Percentiles rank a stretch among this genome's conserved stretches.
phyloP scores from a whole-genome alignment of 352 stramenopile genomes.

The Phytopythium kandeliae region DNA sequence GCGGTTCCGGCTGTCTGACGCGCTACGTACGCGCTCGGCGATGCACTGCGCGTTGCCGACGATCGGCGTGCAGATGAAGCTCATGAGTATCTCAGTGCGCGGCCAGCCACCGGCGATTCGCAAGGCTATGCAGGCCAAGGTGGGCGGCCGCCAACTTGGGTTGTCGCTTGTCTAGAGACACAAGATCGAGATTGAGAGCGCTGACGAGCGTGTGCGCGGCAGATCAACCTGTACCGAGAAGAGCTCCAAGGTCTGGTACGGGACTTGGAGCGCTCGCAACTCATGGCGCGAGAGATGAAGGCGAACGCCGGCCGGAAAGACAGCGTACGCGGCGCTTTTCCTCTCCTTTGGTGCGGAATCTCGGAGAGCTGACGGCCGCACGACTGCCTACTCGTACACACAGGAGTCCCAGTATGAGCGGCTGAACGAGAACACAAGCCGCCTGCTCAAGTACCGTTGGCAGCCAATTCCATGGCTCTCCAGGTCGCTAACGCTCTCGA shows the following conservation, averaged over 20 bases:
- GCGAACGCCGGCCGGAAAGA: not conserved
- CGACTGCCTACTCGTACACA: too few species aligned
- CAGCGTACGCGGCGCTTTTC: constrained; percentile 11
- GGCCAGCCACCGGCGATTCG: constrained; percentile 46
- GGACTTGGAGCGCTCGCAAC: constrained; percentile 62
- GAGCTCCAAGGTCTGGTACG: constrained; percentile 62
- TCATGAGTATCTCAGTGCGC: constrained; percentile 75
- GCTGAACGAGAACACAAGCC: constrained; percentile 58
- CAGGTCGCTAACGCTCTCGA: too few species aligned
- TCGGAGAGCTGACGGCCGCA: too few species aligned
- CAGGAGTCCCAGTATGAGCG: constrained; percentile 64
- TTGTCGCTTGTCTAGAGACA: too few species aligned
- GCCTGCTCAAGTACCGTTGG: constrained; percentile 38
- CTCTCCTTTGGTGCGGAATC: not conserved
- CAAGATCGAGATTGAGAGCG: too few species aligned
- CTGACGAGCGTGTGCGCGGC: not conserved
- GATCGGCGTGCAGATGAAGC: constrained; percentile 45
- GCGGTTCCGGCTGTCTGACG: too few species aligned
- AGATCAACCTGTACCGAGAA: constrained; percentile 69
- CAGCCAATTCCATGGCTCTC: too few species aligned
- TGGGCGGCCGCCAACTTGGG: constrained; percentile 1
- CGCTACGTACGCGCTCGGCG: too few species aligned
- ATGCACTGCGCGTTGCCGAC: too few species aligned
- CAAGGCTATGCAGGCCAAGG: constrained; percentile 76
- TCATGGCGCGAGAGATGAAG: constrained; percentile 55